Evolutionary conservation across 352 stramenopile genomes (phyloP), one percentile per base, ranked within the genome.

Genomic region (Pythium brassicae): DNA sequence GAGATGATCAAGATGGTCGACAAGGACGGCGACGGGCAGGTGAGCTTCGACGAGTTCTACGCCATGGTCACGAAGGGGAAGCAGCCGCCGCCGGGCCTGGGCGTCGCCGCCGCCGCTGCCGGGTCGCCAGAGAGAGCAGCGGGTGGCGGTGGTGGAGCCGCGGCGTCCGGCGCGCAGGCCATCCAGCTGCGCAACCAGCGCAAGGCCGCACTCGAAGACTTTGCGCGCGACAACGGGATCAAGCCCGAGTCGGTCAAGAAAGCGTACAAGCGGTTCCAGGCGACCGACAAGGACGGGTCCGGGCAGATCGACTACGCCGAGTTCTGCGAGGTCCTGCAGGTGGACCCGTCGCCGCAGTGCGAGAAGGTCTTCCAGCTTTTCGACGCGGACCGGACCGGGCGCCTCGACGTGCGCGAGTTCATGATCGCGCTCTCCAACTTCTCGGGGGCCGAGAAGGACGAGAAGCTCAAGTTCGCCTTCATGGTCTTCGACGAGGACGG

Each of bases 401-500:
- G 94, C 58, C 94, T 98, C 53, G 92, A 98, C 64, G 78, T 97
- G 42, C 86, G 89, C 35, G 92, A 98, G 74, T 97, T 98, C 48
- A 90, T 98, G 74, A 98, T 98, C 67, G 89, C 84, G 29, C 71
- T 98, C 48, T 94, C 86, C 19, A 98, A 98, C 61, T 98, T 98
- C 63, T 96, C 86, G 0, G 92, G 89, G 15, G 92, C 89, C 11
- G 84, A 95, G 53, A 98, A 98, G 68, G 92, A 98, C 49, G 92
- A 98, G 57, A 98, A 98, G 66, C 83, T 98, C 55, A 98, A 98
- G 69, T 98, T 98, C 63, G 94, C 92, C 9, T 98, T 98, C 68
- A 86, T 97, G 62, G 76, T 98, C 20, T 97, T 97, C 34, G 95
- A 98, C 53, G 91, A 98, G 58, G 92, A 98, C 57, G 93, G 89